These are phyloP conservation scores for Fusarium sororula DNA, from an alignment of 2,329 filamentous ascomycete species.

Conservation along the genomic window DNA sequence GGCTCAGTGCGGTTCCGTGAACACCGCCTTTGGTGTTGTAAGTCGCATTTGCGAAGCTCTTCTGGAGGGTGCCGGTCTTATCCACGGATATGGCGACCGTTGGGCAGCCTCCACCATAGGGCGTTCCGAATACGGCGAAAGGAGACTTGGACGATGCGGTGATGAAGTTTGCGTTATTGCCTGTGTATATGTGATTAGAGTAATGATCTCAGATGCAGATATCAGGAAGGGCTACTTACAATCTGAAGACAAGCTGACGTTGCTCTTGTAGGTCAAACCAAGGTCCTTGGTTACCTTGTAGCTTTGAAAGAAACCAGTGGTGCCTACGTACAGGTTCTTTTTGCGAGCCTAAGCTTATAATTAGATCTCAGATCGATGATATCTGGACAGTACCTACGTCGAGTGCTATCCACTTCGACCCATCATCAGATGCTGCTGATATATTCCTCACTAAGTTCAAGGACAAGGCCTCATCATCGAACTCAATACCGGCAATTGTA, in stretches of 20 bases:
- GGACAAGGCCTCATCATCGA: background rate
- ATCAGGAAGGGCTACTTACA: background rate
- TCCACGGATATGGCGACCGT: background rate
- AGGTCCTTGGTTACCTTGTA: background rate
- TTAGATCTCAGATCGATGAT: too few relatives aligned
- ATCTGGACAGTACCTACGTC: background rate
- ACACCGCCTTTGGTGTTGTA: background rate
- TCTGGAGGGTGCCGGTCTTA: background rate
- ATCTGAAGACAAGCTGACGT: background rate
- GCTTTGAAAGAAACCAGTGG: background rate
- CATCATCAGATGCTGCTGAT: background rate
- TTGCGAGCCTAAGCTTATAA: background rate
- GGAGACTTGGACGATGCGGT: background rate
- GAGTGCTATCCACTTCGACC: background rate
- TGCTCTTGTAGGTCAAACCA: fast-evolving
- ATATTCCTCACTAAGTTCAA: background rate
- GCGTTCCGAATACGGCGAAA: background rate
- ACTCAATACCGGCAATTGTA: fast-evolving
- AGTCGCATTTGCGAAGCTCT: background rate
- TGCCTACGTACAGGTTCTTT: background rate
- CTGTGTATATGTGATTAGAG: too few relatives aligned
- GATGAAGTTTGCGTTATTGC: background rate
- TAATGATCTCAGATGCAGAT: too few relatives aligned
- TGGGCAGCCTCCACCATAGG: background rate
- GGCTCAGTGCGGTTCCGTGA: background rate